Conservation (phyloP, 2,329 filamentous ascomycete genomes). For the Erysiphe neolycopersici region DNA sequence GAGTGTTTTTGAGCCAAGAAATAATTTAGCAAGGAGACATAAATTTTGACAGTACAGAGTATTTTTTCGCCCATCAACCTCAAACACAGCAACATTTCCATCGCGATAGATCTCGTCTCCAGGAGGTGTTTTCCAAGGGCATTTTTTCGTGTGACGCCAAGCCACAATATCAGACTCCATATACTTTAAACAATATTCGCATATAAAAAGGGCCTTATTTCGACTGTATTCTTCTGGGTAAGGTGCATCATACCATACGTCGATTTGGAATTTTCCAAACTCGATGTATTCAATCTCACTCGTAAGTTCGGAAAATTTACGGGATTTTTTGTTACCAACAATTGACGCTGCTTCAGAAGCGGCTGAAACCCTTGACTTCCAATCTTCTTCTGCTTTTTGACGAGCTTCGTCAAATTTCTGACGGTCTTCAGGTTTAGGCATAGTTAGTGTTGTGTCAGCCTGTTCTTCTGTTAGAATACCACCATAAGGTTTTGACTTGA, state of each 20-base stretch:
- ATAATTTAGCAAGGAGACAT: conserved; percentile 83
- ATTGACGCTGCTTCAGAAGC: conserved; percentile 39
- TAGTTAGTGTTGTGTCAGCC: conserved; percentile 71
- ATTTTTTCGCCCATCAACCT: conserved; percentile 90
- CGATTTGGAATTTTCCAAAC: conserved; percentile 91
- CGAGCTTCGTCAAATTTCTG: conserved; percentile 74
- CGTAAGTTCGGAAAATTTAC: conserved; percentile 58
- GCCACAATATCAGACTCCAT: conserved; percentile 67
- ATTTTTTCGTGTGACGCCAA: conserved; percentile 65
- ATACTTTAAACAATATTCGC: conserved; percentile 89
- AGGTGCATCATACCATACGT: conserved; percentile 95
- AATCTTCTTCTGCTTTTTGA: conserved; percentile 74
- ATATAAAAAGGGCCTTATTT: conserved; percentile 92
- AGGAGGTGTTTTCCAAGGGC: conserved; percentile 82
- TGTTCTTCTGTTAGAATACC: conserved; percentile 75
- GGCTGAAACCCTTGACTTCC: conserved; percentile 41
- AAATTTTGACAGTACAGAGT: conserved; percentile 98
- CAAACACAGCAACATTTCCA: conserved; percentile 77
- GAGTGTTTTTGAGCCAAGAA: conserved; percentile 91
- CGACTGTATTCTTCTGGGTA: conserved; percentile 97
- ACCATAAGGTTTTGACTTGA: conserved; percentile 82
- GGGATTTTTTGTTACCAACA: conserved; percentile 35
- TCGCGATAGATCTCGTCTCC: conserved; percentile 95
- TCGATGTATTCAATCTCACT: conserved; percentile 98
- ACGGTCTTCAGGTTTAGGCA: conserved; percentile 56